Evolutionary conservation across 2,329 filamentous ascomycete genomes (phyloP), one percentile per base, ranked within the genome.

Genomic region (Trichoderma pleuroti): DNA sequence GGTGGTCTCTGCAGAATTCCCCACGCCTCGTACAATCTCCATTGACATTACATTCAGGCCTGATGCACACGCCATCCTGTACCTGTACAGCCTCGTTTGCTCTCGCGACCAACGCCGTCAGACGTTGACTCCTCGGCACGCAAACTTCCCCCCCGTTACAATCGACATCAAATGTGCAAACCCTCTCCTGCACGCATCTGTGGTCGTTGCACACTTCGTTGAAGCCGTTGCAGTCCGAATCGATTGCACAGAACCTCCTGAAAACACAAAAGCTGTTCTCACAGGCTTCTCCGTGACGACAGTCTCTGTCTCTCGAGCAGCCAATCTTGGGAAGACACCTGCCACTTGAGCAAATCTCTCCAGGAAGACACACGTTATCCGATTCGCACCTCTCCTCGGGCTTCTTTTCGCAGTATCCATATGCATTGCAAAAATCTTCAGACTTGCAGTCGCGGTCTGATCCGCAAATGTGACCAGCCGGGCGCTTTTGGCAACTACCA

Each of bases 361-460:
- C 64, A 8, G 64, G 52, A 18, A 67, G 64, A 16, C 65, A 68
- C 5, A 4, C 52, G 12, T 3, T 9, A 26, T 68, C 54, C 18
- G 36, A 42, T 18, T 49, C 16, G 39, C 65, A 49, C 28, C 21
- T 4, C 12, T 68, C 54, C 8, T 14, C 18, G 1, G 11, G 12
- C 14, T 36, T 49, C n/a, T 52, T 42, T 39, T 68, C 65, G 36
- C 65, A 68, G 14, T 60, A 60, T 14, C 65, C 65, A 36, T 26
- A 68, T 12, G 54, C 54, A 34, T 68, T 68, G 65, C 65, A 68
- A 30, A 68, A 68, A n/a, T 39, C 30, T 1, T 39, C 28, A 18
- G 36, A 18, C 5, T 60, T 36, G 54, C 54, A 60, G 3, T 60
- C 14, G 54, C 56, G 21, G 18, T 68, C 65, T 49, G 65, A 49